A percentile compares a stretch with the other conserved stretches of the same genome.
Conservation (phyloP, 371 early-diverging fungal genomes). For the Parasitella parasitica region DNA sequence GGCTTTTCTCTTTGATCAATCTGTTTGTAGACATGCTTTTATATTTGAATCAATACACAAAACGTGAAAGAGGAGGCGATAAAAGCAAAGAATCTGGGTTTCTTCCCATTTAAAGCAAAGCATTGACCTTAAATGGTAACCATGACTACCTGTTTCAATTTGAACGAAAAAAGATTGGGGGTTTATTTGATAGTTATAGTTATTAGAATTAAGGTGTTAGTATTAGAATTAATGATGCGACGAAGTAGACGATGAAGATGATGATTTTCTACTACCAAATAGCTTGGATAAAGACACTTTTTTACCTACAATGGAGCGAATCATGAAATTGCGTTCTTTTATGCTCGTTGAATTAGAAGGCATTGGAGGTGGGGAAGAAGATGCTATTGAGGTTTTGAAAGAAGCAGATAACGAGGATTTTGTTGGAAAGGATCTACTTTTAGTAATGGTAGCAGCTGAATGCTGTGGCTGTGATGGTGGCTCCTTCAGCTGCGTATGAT, state of each 20-base stretch:
- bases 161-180: not conserved
- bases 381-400: not conserved
- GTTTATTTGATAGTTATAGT: not conserved
- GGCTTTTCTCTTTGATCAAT: constrained; percentile 58
- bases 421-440: constrained; percentile 41
- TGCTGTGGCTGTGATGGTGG: not conserved
- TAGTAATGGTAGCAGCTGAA: constrained; percentile 21
- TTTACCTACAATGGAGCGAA: constrained; percentile 42
- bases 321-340: constrained; percentile 31
- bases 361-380: constrained; percentile 14
- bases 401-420: constrained; percentile 14
- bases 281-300: constrained; percentile 43
- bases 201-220: constrained; percentile 4
- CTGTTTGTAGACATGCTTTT: constrained; percentile 41
- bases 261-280: constrained; percentile 32
- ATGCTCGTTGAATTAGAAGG: not conserved
- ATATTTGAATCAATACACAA: not conserved
- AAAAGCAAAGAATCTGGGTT: not conserved
- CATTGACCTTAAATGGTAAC: not conserved
- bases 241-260: not conserved
- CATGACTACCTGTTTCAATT: not conserved
- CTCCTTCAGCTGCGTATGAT: too few species aligned
- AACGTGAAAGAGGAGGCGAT: not conserved
- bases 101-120: too few species aligned
- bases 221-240: not conserved